Evolutionary conservation across 192 early-diverging fungal species (phyloP).

Genomic region (Podila epicladia): DNA sequence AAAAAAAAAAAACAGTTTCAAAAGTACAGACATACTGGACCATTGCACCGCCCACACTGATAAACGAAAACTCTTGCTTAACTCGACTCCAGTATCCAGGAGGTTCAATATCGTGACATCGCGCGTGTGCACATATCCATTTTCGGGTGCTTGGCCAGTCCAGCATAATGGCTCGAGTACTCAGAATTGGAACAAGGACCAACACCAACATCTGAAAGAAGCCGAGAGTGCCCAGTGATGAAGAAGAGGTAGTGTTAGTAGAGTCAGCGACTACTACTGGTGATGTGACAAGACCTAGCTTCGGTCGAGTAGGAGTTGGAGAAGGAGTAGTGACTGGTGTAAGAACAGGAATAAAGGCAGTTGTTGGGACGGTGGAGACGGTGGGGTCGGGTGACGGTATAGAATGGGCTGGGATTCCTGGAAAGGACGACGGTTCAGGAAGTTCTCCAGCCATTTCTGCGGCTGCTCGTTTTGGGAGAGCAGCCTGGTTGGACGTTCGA

Average conservation of each 20-base stretch:
- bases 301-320: not conserved
- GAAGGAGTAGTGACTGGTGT: not conserved
- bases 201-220: not conserved
- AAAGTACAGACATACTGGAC: not conserved
- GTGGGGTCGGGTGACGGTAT: not conserved
- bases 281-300: not conserved
- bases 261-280: not conserved
- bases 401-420: not conserved
- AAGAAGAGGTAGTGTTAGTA: not conserved
- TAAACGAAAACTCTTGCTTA: not conserved
- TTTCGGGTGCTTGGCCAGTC: not conserved
- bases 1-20: not conserved
- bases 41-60: not conserved
- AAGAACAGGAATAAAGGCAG: not conserved
- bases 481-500: not conserved
- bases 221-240: not conserved
- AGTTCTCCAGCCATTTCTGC: not conserved
- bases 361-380: not conserved
- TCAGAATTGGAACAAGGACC: constrained; percentile 1
- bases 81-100: not conserved
- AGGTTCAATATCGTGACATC: not conserved
- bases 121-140: not conserved
- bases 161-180: not conserved
- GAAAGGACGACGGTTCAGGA: not conserved
- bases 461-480: not conserved